Evolutionary conservation across 2,329 filamentous ascomycete species (phyloP), one percentile per base, ranked within the genome.

Genomic region (Cryphonectria radicalis): DNA sequence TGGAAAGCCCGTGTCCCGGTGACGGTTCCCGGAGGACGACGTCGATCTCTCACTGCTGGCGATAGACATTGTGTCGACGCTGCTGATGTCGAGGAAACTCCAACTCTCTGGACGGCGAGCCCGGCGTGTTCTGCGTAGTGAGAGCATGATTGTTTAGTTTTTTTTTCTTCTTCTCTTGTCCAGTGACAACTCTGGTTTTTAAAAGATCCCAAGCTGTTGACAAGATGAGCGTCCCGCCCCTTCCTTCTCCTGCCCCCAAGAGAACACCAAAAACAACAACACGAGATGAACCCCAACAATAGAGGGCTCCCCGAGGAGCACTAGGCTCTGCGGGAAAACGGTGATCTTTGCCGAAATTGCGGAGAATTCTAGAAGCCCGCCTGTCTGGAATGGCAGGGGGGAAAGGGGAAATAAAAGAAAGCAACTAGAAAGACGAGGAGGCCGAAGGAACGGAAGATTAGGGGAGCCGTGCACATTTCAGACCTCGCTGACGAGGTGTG

Each of bases 1-100:
- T 1, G 86, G 86, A 70, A 88, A 88, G 63, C 86, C 86, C 19
- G 86, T 87, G 76, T 87, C 81, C 70, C 83, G 73, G 42, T 67
- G 53, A 64, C 74, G 73, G 50, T 74, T 64, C 62, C 75, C 75
- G 1, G 72, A 73, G 50, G 71, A 73, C 62, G 71, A 73, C 62
- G 72, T 60, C 28, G 71, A 71, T 55, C 62, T 65, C n/a, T 73
- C 72, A 32, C 72, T 73, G 63, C 66, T 64, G 13, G 72, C 37
- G 40, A 73, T 69, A 25, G 69, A 73, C 68, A 63, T 71, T 50
- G 70, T 73, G 59, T 69, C 67, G 62, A 43, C 37, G 57, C 67
- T 71, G 66, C 57, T 69, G 25, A 57, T 67, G 5, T 69, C 69
- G 28, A 71, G 37, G 37, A 55, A 64, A 50, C 59, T 65, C 72